These are phyloP conservation scores for Violaceomyces palustris DNA, from an alignment of 1,284 basidiomycete species.

Conservation along the genomic window DNA sequence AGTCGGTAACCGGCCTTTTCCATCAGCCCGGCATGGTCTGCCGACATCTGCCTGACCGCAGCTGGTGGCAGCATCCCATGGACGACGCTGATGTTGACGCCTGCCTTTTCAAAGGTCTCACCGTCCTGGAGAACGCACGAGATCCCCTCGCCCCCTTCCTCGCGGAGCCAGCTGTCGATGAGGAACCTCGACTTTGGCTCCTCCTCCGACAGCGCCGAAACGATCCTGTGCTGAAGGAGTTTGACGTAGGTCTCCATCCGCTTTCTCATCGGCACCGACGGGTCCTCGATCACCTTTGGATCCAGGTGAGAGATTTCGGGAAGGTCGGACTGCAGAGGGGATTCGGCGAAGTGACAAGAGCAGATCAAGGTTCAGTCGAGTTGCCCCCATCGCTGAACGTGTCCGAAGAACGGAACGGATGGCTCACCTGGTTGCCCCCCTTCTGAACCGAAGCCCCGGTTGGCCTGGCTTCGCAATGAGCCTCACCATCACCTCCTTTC, in stretches of 20 bases:
- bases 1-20: conserved; percentile 43
- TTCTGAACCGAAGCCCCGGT: conserved; percentile 17
- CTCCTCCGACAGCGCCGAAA: conserved; percentile 70
- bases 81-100: conserved; percentile 90
- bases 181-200: conserved; percentile 67
- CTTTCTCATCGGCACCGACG: conserved; percentile 57
- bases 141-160: conserved; percentile 77
- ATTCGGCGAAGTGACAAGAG: no score
- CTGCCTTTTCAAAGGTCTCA: conserved; percentile 83
- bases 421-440: conserved; percentile 31
- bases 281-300: conserved; percentile 26
- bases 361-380: no score
- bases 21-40: conserved; percentile 68
- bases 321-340: conserved; percentile 28
- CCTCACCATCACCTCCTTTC: no score
- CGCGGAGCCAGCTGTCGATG: conserved; percentile 78
- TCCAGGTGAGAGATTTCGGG: conserved; percentile 46
- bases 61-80: conserved; percentile 80
- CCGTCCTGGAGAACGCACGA: conserved; percentile 80
- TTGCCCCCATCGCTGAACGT: no score
- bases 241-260: conserved; percentile 76
- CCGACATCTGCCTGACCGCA: conserved; percentile 88
- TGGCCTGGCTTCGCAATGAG: no score
- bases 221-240: conserved; percentile 75
- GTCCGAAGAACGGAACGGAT: no score